Base-by-base conservation (phyloP, 2,329 filamentous ascomycete species). In the Fonsecaea pedrosoi region DNA sequence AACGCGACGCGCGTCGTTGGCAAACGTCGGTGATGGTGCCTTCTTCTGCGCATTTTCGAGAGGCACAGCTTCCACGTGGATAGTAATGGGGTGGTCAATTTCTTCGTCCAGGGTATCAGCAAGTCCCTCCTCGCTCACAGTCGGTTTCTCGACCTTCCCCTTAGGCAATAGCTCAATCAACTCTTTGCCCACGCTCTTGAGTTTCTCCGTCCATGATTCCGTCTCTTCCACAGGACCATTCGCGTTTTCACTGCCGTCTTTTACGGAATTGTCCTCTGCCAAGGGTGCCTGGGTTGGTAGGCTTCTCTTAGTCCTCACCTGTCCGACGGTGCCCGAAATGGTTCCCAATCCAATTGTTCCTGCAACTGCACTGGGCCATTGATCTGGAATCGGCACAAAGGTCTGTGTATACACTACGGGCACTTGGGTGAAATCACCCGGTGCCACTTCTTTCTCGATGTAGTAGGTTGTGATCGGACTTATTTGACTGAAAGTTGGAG, bases 341-440 rank as follows among this genome's bases (percentile, higher is more conserved):
- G 74, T 75, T 10, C 77, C 75, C 21, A 79, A 63, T 7, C 76
- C 77, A 54, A 78, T 76, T 6, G 70, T 65, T 9, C 74, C 76
- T 0, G 64, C 64, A 12, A 67, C 70, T 2, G 76, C 72, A 8
- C 67, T 69, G 15, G 74, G 69, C 75, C 74, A 76, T 60, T 77
- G 76, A 60, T 77, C 74, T 3, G 74, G 72, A 12, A 75, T 68
- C 7, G 67, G 64, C 7, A 73, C 56, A 59, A 77, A 77, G 18
- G 66, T 71, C 58, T 76, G 74, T 7, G 72, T 74, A 53, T 74
- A 76, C 5, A 72, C 57, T 10, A 73, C 66, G 21, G 66, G 70
- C 15, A 71, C 65, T 15, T 69, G 66, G 12, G 66, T 61, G 9
- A 69, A 56, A 9, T 55, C 30, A 7, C 65, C 67, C 13, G 50